Evolutionary conservation across 495 filamentous ascomycete genomes (phyloP).

Genomic region (Daldinia loculata): DNA sequence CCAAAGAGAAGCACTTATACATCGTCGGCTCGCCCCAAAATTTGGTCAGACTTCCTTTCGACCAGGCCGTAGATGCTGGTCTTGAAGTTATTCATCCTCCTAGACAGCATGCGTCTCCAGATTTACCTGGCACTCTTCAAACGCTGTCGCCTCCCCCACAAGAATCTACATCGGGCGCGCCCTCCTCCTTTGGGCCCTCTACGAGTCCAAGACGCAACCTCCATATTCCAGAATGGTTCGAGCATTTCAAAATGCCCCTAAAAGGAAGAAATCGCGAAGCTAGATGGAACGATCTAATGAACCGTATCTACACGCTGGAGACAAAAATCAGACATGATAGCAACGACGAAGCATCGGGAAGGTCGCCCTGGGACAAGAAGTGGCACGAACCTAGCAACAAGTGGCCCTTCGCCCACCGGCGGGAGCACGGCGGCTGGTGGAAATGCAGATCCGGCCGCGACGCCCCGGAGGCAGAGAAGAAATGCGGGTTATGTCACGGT

Average conservation of each 20-base stretch:
- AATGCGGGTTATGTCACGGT: slow-evolving; percentile 34
- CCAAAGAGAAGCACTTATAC: slow-evolving; percentile 11
- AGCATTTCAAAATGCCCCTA: slow-evolving; percentile 29
- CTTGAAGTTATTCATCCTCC: slow-evolving; percentile 2
- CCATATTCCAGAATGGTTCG: slow-evolving; percentile 49
- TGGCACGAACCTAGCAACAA: slow-evolving; percentile 46
- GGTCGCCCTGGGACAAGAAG: slow-evolving; percentile 42
- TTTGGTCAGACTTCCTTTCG: slow-evolving; percentile 15
- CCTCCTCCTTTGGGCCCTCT: background rate
- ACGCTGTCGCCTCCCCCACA: background rate
- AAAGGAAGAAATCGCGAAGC: background rate
- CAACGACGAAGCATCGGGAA: background rate
- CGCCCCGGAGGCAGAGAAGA: slow-evolving; percentile 45
- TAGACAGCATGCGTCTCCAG: background rate
- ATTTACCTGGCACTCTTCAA: background rate
- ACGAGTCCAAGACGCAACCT: background rate
- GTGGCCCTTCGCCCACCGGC: slow-evolving; percentile 45
- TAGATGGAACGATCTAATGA: slow-evolving; percentile 25
- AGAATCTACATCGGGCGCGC: background rate
- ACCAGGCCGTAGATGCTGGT: slow-evolving; percentile 19
- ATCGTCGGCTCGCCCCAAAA: slow-evolving; percentile 17
- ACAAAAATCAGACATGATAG: background rate
- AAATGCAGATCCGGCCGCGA: slow-evolving; percentile 47
- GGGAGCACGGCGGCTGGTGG: slow-evolving; percentile 52
- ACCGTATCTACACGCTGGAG: slow-evolving; percentile 13